phyloP scores from a whole-genome alignment of 1,284 basidiomycete species.

The Malassezia globosa region DNA sequence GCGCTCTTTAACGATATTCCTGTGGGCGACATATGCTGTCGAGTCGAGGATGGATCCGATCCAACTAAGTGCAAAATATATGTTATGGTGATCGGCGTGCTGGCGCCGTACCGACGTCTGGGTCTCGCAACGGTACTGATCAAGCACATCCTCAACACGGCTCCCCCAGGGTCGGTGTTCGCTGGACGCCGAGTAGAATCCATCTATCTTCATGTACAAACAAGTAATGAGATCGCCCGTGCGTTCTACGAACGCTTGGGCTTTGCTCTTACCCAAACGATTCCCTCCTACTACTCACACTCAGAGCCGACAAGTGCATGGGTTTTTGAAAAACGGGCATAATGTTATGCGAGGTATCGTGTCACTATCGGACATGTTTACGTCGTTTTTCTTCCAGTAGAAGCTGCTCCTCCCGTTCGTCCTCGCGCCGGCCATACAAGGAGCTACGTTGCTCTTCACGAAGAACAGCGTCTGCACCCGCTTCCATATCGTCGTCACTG shows the following conservation, averaged over 20 bases:
- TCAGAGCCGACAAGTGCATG: constrained; percentile 47
- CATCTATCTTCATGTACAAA: constrained; percentile 48
- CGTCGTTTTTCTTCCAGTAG: constrained; percentile 25
- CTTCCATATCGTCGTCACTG: constrained; percentile 45
- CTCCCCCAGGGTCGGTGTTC: constrained; percentile 33
- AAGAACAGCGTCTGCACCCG: constrained; percentile 30
- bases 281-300: constrained; percentile 39
- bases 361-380: constrained; percentile 17
- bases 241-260: constrained; percentile 47
- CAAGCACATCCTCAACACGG: constrained; percentile 39
- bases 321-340: constrained; percentile 32
- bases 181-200: constrained; percentile 27
- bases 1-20: constrained; percentile 49
- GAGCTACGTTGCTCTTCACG: constrained; percentile 34
- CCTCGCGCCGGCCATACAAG: constrained; percentile 28
- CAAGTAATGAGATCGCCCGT: constrained; percentile 44
- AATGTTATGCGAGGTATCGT: background rate
- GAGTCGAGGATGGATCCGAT: constrained; percentile 35
- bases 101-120: constrained; percentile 48
- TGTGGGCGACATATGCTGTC: constrained; percentile 46
- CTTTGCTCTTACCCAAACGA: constrained; percentile 39
- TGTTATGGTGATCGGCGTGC: constrained; percentile 49
- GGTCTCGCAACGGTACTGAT: constrained; percentile 47
- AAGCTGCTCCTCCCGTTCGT: constrained; percentile 29
- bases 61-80: constrained; percentile 38